These are phyloP conservation scores for Endothia cerciana DNA, from an alignment of 2,329 filamentous ascomycete genomes.

Conservation along the genomic window DNA sequence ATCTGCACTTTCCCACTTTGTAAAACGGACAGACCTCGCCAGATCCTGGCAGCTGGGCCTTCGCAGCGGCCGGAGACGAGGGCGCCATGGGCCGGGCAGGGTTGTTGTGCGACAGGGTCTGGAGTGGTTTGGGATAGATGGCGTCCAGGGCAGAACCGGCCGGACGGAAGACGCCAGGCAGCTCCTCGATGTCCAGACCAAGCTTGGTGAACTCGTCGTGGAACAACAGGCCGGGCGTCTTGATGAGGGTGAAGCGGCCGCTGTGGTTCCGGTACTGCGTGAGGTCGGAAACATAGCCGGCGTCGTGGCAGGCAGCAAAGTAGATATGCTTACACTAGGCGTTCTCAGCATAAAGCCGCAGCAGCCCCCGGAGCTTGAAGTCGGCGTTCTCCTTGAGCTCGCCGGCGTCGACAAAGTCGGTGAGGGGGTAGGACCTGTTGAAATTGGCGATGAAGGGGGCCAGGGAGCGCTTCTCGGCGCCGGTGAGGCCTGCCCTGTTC, in stretches of 20 bases:
- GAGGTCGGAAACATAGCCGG: conserved; percentile 60
- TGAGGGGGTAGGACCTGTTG: conserved; percentile 59
- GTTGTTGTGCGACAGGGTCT: conserved; percentile 8
- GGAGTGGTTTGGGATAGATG: conserved; percentile 22
- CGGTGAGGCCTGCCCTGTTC: conserved; percentile 51
- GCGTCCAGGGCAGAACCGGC: conserved; percentile 23
- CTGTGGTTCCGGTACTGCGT: conserved; percentile 53
- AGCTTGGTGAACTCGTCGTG: conserved; percentile 57
- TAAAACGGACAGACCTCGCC: conserved; percentile 36
- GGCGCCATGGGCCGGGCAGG: background rate
- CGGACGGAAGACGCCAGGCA: conserved; percentile 55
- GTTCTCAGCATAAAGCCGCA: conserved; percentile 58
- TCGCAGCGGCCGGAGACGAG: conserved; percentile 4
- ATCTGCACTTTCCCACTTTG: conserved; percentile 37
- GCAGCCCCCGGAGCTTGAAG: conserved; percentile 58
- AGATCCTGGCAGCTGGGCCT: conserved; percentile 23
- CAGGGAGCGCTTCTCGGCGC: conserved; percentile 59
- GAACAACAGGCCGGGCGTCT: conserved; percentile 49
- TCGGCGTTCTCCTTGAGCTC: conserved; percentile 63
- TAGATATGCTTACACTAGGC: conserved; percentile 67
- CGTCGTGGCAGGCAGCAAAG: conserved; percentile 66
- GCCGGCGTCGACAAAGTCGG: conserved; percentile 65
- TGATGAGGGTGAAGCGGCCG: conserved; percentile 59
- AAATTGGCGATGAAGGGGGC: conserved; percentile 60
- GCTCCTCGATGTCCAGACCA: conserved; percentile 53